These are phyloP conservation scores for Stephania japonica DNA, from an alignment of 164 flowering plant species.

Conservation along the genomic window DNA sequence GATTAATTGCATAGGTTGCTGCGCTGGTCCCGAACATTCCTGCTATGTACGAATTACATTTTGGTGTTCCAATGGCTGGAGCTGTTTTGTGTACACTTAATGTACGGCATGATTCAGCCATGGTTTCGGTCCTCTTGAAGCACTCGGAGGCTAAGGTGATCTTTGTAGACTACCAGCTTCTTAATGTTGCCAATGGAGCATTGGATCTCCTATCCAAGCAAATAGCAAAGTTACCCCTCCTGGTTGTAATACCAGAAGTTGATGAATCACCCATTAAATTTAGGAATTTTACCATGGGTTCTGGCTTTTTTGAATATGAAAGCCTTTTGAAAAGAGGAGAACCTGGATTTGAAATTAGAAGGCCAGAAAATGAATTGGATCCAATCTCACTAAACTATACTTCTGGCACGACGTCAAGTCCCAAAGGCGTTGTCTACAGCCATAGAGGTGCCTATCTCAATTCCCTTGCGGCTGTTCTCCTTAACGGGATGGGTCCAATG, in stretches of 20 bases:
- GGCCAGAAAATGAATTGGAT: conserved; percentile 63
- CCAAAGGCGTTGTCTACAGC: conserved; percentile 25
- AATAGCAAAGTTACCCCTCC: conserved; percentile 28
- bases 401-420: conserved; percentile 79
- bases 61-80: conserved; percentile 77
- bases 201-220: conserved; percentile 27
- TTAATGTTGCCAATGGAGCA: conserved; percentile 36
- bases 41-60: conserved; percentile 69
- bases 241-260: conserved; percentile 35
- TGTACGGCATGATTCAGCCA: conserved; percentile 43
- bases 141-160: conserved; percentile 62
- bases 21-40: conserved; percentile 60
- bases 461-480: too few relatives aligned
- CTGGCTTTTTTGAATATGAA: conserved; percentile 28
- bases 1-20: conserved; percentile 42
- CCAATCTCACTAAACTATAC: conserved; percentile 70
- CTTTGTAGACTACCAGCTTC: conserved; percentile 52
- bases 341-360: conserved; percentile 31
- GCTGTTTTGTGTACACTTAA: conserved; percentile 62
- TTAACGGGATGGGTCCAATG: conserved; percentile 44
- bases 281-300: too few relatives aligned
- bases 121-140: conserved; percentile 38
- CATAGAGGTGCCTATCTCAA: too few relatives aligned
- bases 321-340: conserved; percentile 32
- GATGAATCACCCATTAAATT: neutral